Conservation (phyloP, 2,329 filamentous ascomycete genomes). For the Cordyceps militaris region DNA sequence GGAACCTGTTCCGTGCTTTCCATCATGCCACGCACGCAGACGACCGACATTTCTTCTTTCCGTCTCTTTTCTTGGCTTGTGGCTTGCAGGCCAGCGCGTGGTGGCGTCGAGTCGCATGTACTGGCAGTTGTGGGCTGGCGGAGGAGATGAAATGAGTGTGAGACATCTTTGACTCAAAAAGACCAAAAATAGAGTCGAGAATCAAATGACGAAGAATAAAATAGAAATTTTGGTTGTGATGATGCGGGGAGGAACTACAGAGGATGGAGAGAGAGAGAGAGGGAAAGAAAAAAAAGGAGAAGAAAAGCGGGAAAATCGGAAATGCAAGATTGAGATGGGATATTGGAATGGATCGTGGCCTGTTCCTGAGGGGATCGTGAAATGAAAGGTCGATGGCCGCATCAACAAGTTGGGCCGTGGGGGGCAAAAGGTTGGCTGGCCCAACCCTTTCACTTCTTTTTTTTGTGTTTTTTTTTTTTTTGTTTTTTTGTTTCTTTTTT, state of each 20-base stretch:
- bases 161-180: conserved; percentile 9
- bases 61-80: neutral
- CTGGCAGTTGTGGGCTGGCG: neutral
- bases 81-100: neutral
- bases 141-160: conserved; percentile 1
- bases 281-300: neutral
- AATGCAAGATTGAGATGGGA: neutral
- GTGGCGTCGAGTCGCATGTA: neutral
- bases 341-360: neutral
- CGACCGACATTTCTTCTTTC: neutral
- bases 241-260: neutral
- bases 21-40: neutral
- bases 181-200: conserved; percentile 6
- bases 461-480: neutral
- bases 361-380: neutral
- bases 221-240: neutral
- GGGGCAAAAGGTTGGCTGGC: too few relatives aligned
- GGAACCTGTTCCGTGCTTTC: neutral
- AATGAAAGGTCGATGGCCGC: neutral
- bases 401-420: neutral
- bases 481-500: neutral
- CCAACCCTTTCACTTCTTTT: too few relatives aligned
- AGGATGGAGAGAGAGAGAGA: neutral
- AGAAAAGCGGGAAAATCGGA: neutral
- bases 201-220: neutral